Evolutionary conservation across 2,329 filamentous ascomycete genomes (phyloP).

Genomic region (Chaetomium globosum): DNA sequence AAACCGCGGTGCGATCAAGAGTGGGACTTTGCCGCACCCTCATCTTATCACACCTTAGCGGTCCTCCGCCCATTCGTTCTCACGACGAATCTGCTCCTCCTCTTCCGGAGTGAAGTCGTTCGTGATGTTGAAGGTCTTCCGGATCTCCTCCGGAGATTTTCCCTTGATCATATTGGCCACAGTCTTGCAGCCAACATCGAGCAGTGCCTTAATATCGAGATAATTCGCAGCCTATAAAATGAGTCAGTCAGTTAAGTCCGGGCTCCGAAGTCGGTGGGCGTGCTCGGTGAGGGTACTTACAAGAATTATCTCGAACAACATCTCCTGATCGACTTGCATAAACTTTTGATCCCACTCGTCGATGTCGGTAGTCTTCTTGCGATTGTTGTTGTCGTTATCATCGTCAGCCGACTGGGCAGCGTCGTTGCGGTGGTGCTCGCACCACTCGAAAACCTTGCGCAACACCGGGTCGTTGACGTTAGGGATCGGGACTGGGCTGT

Average conservation of each 20-base stretch:
- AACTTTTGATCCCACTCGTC: slow-evolving; percentile 99
- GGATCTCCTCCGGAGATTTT: slow-evolving; percentile 98
- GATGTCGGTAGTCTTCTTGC: slow-evolving; percentile 98
- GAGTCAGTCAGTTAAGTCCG: slow-evolving; percentile 27
- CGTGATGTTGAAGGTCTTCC: slow-evolving; percentile 99
- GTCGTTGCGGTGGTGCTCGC: slow-evolving; percentile 89
- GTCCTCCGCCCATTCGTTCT: slow-evolving; percentile 92
- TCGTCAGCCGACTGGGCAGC: slow-evolving; percentile 81
- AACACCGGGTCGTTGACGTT: slow-evolving; percentile 94
- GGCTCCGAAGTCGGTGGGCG: neutral
- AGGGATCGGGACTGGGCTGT: slow-evolving; percentile 81
- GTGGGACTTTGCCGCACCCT: neutral
- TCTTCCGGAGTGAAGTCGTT: slow-evolving; percentile 99
- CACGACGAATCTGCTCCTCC: slow-evolving; percentile 92
- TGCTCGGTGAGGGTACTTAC: slow-evolving; percentile 55
- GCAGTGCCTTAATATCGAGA: slow-evolving; percentile 95
- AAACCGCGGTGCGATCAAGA: neutral
- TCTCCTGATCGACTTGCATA: slow-evolving; percentile 99
- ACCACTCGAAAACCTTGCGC: slow-evolving; percentile 97
- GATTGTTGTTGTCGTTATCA: slow-evolving; percentile 86
- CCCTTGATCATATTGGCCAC: slow-evolving; percentile 99
- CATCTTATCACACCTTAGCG: slow-evolving; percentile 50
- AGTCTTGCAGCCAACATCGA: slow-evolving; percentile 98
- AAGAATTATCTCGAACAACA: slow-evolving; percentile 99
- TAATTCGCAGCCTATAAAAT: slow-evolving; percentile 83